Evolutionary conservation across 768 basidiomycete species (phyloP), one percentile per base, ranked within the genome.

Genomic region (Macrolepiota fuliginosa): DNA sequence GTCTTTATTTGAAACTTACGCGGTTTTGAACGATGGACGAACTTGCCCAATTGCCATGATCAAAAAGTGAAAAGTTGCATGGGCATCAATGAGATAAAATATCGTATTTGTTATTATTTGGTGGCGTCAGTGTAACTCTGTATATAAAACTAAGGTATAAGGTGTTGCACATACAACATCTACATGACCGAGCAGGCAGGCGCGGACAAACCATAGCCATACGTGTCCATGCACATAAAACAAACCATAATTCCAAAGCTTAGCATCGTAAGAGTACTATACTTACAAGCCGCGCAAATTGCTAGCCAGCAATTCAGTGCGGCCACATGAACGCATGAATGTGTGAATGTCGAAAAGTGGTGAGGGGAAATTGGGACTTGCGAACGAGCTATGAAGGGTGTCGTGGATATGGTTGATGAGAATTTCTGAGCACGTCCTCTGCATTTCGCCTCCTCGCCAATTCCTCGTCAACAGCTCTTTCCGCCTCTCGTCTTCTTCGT

Each of bases 21-120:
- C 80, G 61, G 85, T 89, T 74, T 82, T 89, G 45, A 84, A 74
- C 72, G 82, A 86, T 58, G 79, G 76, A 45, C 77, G 78, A 62
- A 56, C 68, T 42, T 70, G 35, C 46, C 73, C 65, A 57, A 76
- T 69, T 7, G 74, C 67, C 79, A 81, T 80, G 57, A 45, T 52
- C 19, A 36, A 46, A 51, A 47, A 39, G 29, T 17, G 51, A 54
- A 45, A 9, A 22, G 27, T 29, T 40, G 39, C 46, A 56, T 55
- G 56, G 52, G 37, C 42, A 51, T 56, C 22, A 49, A 55, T 25
- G 17, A 15, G 32, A 22, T 49, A 46, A 39, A 59, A 51, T 32
- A 42, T 19, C 36, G 25, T 62, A 40, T 61, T 63, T 64, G 61
- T 35, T 42, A 29, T 35, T 62, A 22, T 64, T 62, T 64, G 61